These are phyloP conservation scores for Leishmania turanica DNA, from an alignment of 208 protist genomes.

Conservation along the genomic window DNA sequence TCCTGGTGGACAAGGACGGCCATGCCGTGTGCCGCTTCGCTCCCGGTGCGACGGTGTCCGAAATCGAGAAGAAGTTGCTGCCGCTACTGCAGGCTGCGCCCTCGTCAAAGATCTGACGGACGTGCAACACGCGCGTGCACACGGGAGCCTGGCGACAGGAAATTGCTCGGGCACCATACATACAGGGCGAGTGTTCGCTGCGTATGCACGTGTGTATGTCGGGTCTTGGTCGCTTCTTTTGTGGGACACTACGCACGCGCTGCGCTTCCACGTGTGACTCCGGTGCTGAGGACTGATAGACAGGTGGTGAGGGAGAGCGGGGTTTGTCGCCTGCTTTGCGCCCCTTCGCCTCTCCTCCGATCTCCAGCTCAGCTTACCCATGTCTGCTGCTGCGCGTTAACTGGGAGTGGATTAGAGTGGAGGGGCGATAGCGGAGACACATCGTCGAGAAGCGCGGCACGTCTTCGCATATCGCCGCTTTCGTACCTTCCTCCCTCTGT, in stretches of 20 bases:
- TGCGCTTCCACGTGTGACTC: neutral
- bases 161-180: neutral
- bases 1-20: conserved; percentile 82
- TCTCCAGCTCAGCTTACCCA: neutral
- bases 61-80: conserved; percentile 71
- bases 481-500: neutral
- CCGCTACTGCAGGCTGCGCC: conserved; percentile 36
- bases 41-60: conserved; percentile 43
- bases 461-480: neutral
- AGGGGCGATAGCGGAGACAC: neutral
- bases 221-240: neutral
- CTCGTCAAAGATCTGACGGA: neutral
- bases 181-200: neutral
- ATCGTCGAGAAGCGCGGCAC: neutral
- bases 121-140: neutral
- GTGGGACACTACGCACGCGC: neutral
- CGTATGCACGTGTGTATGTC: neutral
- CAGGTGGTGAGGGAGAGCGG: neutral
- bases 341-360: neutral
- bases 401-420: neutral
- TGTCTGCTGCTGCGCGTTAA: neutral
- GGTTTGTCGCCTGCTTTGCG: neutral
- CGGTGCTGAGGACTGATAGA: neutral
- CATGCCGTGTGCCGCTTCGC: conserved; percentile 71
- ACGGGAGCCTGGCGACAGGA: neutral